phyloP scores from a whole-genome alignment of 345 rosid species.

The Eucalyptus camaldulensis region DNA sequence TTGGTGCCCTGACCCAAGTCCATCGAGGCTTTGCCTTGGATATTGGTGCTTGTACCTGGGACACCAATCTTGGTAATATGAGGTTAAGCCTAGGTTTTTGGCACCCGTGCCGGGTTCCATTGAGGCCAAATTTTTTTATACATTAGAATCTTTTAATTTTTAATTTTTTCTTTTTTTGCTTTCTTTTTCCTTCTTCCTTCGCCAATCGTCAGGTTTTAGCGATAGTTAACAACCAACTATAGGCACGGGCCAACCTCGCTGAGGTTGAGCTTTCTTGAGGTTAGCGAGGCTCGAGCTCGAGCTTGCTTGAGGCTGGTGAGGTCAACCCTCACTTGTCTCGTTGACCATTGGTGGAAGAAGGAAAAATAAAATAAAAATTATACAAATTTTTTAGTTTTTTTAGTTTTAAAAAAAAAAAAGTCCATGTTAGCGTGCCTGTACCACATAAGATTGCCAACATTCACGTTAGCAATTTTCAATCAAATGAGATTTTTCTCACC shows the following conservation, averaged over 20 bases:
- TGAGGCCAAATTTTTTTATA: not conserved
- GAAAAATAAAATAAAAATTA: too few relatives aligned
- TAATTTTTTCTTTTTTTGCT: too few relatives aligned
- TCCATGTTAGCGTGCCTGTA: not conserved
- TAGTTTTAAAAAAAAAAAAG: too few relatives aligned
- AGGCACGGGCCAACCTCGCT: fast-evolving
- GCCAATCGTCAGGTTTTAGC: fast-evolving
- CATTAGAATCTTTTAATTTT: too few relatives aligned
- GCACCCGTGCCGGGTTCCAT: not conserved
- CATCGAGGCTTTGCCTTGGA: not conserved
- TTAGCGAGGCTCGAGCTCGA: not conserved
- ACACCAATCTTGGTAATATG: not conserved
- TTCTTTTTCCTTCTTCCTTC: not conserved
- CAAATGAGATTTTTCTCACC: not conserved
- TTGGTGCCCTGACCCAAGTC: not conserved
- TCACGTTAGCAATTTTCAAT: not conserved
- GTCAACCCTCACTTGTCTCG: not conserved
- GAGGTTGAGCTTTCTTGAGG: not conserved
- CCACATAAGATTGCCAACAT: not conserved
- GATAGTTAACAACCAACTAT: not conserved
- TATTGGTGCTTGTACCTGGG: not conserved
- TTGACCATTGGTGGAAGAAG: not conserved
- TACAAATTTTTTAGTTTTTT: too few relatives aligned
- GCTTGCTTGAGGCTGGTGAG: not conserved
- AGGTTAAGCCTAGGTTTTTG: not conserved